Evolutionary conservation across 148 eudicot species (phyloP).

Genomic region (Diospyros lotus): DNA sequence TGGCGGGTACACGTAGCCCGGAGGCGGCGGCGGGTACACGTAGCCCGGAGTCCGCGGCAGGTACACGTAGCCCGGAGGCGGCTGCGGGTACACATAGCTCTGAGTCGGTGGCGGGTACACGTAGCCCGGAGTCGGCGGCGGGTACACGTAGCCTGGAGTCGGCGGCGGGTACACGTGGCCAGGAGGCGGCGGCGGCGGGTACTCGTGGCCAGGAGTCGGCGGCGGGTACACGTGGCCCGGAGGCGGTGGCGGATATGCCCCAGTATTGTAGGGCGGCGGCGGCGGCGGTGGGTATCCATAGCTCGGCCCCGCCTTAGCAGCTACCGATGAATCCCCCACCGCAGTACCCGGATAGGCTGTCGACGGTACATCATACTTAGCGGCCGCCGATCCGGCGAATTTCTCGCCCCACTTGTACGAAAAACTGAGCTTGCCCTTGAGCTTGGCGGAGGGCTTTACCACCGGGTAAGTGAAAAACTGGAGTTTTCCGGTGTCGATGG

Average conservation of each 20-base stretch:
- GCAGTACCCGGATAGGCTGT: conserved; percentile 32
- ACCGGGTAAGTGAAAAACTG: conserved; percentile 59
- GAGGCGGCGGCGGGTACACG: conserved; percentile 19
- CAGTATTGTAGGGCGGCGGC: neutral
- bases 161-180: conserved; percentile 17
- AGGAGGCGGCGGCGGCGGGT: conserved; percentile 16
- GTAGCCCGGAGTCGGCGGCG: conserved; percentile 16
- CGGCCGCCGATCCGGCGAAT: neutral
- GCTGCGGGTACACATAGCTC: conserved; percentile 20
- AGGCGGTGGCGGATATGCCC: conserved; percentile 14
- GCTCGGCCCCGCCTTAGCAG: conserved; percentile 6
- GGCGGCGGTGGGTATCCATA: conserved; percentile 28
- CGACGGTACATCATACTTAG: conserved; percentile 18
- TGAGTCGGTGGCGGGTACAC: conserved; percentile 10
- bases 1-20: conserved; percentile 13
- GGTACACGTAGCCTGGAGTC: conserved; percentile 17
- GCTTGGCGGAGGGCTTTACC: conserved; percentile 40
- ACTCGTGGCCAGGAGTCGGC: conserved; percentile 4
- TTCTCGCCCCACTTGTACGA: conserved; percentile 49
- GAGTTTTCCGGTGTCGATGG: conserved; percentile 10
- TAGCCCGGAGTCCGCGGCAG: conserved; percentile 14
- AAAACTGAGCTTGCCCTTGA: conserved; percentile 54
- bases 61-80: conserved; percentile 12
- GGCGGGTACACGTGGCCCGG: conserved; percentile 25
- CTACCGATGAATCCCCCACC: neutral